Conservation (phyloP, 192 early-diverging fungal genomes). For the Chytriomyces confervae region DNA sequence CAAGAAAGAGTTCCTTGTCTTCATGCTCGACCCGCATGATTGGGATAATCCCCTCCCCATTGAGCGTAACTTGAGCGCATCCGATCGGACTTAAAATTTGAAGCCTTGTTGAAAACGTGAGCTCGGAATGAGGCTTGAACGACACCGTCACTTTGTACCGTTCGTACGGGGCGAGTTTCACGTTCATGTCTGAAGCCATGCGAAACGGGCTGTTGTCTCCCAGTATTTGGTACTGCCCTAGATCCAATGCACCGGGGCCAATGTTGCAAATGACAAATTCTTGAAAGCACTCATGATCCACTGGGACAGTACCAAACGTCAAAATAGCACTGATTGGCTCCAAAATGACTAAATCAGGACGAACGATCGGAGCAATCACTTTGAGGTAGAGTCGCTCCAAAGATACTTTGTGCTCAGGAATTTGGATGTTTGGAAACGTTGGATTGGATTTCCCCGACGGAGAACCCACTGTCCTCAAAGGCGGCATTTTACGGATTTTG, state of each 20-base stretch:
- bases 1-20: conserved; percentile 23
- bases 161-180: background rate
- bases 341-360: conserved; percentile 27
- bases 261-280: conserved; percentile 30
- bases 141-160: background rate
- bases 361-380: conserved; percentile 28
- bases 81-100: conserved; percentile 14
- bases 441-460: background rate
- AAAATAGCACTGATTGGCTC: conserved; percentile 13
- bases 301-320: conserved; percentile 29
- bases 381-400: conserved; percentile 21
- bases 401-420: background rate
- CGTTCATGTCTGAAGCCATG: conserved; percentile 2
- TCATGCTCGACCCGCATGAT: conserved; percentile 32
- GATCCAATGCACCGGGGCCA: background rate
- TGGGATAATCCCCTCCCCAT: conserved; percentile 49
- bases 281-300: background rate
- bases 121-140: conserved; percentile 17
- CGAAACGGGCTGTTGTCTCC: conserved; percentile 15
- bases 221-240: background rate
- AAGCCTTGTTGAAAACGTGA: conserved; percentile 4
- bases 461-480: background rate
- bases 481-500: background rate
- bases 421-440: background rate
- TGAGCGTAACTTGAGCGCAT: conserved; percentile 27